Percentiles rank a stretch among this genome's conserved stretches.
These are phyloP conservation scores for Stachybotrys echinatus DNA, from an alignment of 2,329 filamentous ascomycete genomes.

Conservation along the genomic window DNA sequence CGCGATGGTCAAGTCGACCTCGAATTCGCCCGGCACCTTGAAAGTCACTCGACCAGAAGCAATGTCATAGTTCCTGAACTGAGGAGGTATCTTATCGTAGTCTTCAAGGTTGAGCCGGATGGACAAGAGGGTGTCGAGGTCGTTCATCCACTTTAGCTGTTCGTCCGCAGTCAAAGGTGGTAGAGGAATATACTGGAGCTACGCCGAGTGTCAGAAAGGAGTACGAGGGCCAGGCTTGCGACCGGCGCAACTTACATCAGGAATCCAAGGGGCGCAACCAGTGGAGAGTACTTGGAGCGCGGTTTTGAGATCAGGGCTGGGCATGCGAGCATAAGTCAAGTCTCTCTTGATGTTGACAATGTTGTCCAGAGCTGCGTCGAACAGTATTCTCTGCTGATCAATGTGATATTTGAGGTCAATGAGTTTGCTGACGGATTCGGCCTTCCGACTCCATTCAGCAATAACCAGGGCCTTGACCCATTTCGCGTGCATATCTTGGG, in stretches of 20 bases:
- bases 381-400: conserved; percentile 55
- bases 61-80: conserved; percentile 74
- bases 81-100: conserved; percentile 65
- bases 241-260: conserved; percentile 55
- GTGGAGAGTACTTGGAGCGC: conserved; percentile 80
- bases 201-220: conserved; percentile 26
- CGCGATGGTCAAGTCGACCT: conserved; percentile 86
- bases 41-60: conserved; percentile 88
- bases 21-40: conserved; percentile 75
- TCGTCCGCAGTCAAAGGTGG: conserved; percentile 66
- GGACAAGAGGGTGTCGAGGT: conserved; percentile 78
- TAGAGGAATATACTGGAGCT: conserved; percentile 73
- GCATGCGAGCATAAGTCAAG: conserved; percentile 67
- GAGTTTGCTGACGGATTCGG: conserved; percentile 73
- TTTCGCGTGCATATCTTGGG: conserved; percentile 72
- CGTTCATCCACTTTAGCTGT: conserved; percentile 68
- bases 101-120: conserved; percentile 83
- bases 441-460: conserved; percentile 80
- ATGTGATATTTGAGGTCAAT: conserved; percentile 83
- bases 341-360: conserved; percentile 70
- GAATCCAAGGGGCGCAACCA: conserved; percentile 71
- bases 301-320: conserved; percentile 86
- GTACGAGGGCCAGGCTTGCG: neutral
- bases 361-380: conserved; percentile 53
- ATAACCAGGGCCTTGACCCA: conserved; percentile 93